Base-by-base conservation (phyloP, 768 basidiomycete genomes). In the Kwoniella heveanensis region DNA sequence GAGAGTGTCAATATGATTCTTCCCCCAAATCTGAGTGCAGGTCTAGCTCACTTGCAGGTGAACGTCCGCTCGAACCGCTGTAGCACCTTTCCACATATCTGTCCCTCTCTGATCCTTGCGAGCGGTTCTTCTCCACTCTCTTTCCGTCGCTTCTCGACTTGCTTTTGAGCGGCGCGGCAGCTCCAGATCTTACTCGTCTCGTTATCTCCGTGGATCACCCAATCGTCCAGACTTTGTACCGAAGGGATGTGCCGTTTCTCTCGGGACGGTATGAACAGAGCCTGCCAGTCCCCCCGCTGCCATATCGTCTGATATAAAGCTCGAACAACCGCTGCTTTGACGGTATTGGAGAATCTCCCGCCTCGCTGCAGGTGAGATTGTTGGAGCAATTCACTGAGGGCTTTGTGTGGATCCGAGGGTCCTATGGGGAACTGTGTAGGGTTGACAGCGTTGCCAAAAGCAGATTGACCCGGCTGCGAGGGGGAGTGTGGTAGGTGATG, bases 1-100 rank as follows among this genome's bases (percentile, higher is more conserved):
- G n/a, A n/a, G n/a, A n/a, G n/a, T n/a, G n/a, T n/a, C n/a, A n/a
- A n/a, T n/a, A n/a, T n/a, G n/a, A 13, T 32, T 32, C 13, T 13
- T 32, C 32, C 13, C 32, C 13, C 32, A 6, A 32, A 6, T 32
- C 32, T 32, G 32, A 6, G 32, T 6, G 32, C 32, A 21, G 17
- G 0, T 37, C 29, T 27, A 55, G 72, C 77, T 74, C 64, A 78
- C 77, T 74, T 74, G 73, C 77, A 78, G 12, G 68, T 72, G 49
- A 71, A 78, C 2, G 75, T 77, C 61, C 72, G 65, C 22, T 74
- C 77, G 55, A 60, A 70, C 39, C 73, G 59, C 48, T 64, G 64
- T 17, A 78, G 51, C n/a, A 66, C 67, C 50, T 69, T 73, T 1
- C 75, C 75, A 61, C 77, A 78, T 13, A 58, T 67, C 57, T 44